A percentile compares a stretch with the other conserved stretches of the same genome.
Conservation (phyloP, 2,329 filamentous ascomycete genomes). For the Beauveria varroae region DNA sequence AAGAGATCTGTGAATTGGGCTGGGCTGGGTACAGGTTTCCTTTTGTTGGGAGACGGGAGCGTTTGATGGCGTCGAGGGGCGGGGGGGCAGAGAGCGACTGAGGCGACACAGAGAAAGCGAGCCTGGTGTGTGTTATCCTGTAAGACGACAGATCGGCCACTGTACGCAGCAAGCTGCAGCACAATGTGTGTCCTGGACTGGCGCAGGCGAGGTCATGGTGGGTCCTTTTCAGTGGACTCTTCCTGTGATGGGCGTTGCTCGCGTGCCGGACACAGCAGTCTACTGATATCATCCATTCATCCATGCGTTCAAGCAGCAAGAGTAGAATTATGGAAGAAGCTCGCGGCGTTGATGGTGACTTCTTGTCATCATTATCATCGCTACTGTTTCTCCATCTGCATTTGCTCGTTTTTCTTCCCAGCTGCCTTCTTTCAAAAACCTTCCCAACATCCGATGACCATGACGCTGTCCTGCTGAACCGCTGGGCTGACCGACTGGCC, state of each 20-base stretch:
- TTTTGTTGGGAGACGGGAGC: slow-evolving; percentile 9
- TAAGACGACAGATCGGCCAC: background rate
- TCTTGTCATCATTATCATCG: no score
- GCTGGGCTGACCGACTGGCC: background rate
- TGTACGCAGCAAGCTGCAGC: background rate
- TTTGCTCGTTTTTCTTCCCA: no score
- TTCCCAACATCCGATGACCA: background rate
- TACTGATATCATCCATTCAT: background rate
- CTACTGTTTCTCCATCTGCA: no score
- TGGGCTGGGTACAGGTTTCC: slow-evolving; percentile 4
- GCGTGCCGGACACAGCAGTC: slow-evolving; percentile 8
- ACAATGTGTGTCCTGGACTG: background rate
- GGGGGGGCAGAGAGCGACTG: background rate
- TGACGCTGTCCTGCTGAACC: slow-evolving; percentile 3
- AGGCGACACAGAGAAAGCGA: background rate
- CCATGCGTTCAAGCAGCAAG: background rate
- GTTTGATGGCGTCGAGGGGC: slow-evolving; percentile 4
- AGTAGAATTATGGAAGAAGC: background rate
- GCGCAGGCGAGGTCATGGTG: background rate
- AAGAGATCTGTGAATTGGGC: background rate
- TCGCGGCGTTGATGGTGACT: no score
- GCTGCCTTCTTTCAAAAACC: no score
- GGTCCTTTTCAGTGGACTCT: background rate
- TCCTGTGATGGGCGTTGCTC: slow-evolving; percentile 1
- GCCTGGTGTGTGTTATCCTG: background rate